Percentiles rank a stretch among this genome's conserved stretches.
These are phyloP conservation scores for Cytospora paraplurivora DNA, from an alignment of 2,329 filamentous ascomycete genomes.

Conservation along the genomic window DNA sequence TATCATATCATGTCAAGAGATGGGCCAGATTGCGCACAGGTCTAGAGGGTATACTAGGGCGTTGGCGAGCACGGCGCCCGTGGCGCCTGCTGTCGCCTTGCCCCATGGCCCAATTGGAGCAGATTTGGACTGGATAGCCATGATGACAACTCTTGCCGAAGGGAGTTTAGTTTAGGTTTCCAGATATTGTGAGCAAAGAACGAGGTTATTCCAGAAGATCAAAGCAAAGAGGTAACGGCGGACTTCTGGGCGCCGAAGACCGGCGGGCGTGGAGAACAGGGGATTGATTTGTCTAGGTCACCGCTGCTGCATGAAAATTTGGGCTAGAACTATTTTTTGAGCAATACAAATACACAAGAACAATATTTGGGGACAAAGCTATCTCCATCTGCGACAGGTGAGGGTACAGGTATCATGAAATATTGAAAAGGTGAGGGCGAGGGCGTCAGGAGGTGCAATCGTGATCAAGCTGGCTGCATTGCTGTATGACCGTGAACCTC, in stretches of 20 bases:
- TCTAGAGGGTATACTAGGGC: conserved; percentile 94
- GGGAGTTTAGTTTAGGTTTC: not conserved
- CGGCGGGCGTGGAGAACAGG: conserved; percentile 22
- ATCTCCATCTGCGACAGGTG: not conserved
- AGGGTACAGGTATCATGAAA: not conserved
- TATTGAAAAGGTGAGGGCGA: not conserved
- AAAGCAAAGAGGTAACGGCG: conserved; percentile 49
- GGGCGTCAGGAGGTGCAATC: conserved; percentile 1
- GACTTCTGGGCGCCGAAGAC: conserved; percentile 23
- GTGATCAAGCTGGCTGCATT: conserved; percentile 9
- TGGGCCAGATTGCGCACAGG: conserved; percentile 61
- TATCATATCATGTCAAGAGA: not conserved
- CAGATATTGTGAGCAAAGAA: not conserved
- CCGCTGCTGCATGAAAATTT: not conserved
- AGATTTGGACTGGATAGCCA: conserved; percentile 65
- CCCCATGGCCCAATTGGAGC: conserved; percentile 85
- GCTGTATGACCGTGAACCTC: conserved; percentile 21
- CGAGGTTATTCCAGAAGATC: conserved; percentile 45
- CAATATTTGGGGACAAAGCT: not conserved
- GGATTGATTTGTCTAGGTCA: not conserved
- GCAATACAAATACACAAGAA: not conserved
- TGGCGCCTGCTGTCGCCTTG: conserved; percentile 86
- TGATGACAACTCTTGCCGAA: conserved; percentile 49
- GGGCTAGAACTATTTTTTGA: not conserved
- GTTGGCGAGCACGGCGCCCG: conserved; percentile 92